A percentile compares a stretch with the other conserved stretches of the same genome.
These are phyloP conservation scores for Salix caprea DNA, from an alignment of 345 rosid genomes.

Conservation along the genomic window DNA sequence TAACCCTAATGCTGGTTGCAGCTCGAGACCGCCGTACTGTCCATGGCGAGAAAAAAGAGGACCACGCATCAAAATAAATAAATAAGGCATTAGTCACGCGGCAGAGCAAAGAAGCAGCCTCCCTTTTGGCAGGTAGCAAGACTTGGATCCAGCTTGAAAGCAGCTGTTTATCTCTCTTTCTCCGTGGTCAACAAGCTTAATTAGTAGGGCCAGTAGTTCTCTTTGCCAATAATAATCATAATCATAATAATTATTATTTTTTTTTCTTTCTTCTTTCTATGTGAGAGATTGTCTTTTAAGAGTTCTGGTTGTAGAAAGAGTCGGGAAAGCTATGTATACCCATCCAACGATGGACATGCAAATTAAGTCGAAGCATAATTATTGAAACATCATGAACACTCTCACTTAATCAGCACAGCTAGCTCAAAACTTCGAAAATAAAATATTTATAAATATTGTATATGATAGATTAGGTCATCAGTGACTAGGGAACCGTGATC, in stretches of 20 bases:
- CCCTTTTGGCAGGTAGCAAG: constrained; percentile 15
- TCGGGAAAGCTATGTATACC: not conserved
- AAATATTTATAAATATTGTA: too few species aligned
- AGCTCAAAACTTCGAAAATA: too few species aligned
- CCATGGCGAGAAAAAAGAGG: not conserved
- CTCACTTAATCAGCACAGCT: too few species aligned
- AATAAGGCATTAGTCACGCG: not conserved
- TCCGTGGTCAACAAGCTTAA: constrained; percentile 32
- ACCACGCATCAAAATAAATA: too few species aligned
- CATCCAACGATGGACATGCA: not conserved
- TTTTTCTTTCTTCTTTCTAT: not conserved
- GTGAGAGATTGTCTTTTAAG: not conserved
- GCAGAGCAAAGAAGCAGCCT: constrained; percentile 13
- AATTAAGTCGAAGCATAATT: not conserved
- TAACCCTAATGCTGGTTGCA: constrained; percentile 15
- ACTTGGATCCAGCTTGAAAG: constrained; percentile 26
- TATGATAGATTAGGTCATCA: too few species aligned
- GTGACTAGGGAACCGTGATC: too few species aligned
- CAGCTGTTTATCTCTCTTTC: constrained; percentile 8
- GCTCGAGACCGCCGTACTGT: constrained; percentile 7
- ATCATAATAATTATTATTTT: not conserved
- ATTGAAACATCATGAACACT: not conserved
- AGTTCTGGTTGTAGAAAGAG: not conserved
- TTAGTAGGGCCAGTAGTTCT: not conserved
- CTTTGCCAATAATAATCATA: not conserved